These are phyloP conservation scores for Solanum corneliomulleri DNA, from an alignment of 257 asterid species.

Conservation along the genomic window DNA sequence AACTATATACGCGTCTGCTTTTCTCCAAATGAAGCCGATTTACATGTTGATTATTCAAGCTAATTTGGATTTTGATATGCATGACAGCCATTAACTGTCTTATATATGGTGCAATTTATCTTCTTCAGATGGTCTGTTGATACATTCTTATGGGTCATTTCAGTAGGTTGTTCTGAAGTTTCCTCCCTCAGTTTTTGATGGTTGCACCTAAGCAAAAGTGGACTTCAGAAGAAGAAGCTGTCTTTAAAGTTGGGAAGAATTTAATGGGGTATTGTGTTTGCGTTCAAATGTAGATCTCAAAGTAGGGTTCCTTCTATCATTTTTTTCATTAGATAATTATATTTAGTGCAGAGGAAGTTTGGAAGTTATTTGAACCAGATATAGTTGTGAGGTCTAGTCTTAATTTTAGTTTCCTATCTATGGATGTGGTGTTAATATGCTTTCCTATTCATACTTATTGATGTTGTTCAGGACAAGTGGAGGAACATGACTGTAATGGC, in stretches of 20 bases:
- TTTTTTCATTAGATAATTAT: background rate
- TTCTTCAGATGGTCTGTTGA: background rate
- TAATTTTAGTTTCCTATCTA: background rate
- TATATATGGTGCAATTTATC: background rate
- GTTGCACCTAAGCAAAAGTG: conserved; percentile 99
- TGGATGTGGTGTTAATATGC: background rate
- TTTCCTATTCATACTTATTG: conserved; percentile 5
- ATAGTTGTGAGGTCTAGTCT: background rate
- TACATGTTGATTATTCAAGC: no score
- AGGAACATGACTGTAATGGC: conserved; percentile 98
- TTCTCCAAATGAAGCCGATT: no score
- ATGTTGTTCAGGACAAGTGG: conserved; percentile 78
- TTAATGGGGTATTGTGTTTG: conserved; percentile 57
- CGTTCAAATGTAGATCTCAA: conserved; percentile 95
- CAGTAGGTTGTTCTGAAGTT: background rate
- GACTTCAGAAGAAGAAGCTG: conserved; percentile 97
- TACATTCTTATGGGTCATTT: background rate
- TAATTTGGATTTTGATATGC: background rate
- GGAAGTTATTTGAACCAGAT: background rate
- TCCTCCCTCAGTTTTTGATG: conserved; percentile 21
- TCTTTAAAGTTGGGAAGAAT: conserved; percentile 92
- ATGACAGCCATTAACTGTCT: background rate
- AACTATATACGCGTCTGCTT: no score
- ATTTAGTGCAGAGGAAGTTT: background rate
- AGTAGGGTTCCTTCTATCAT: conserved; percentile 23